A percentile compares a stretch with the other conserved stretches of the same genome.
phyloP scores from a whole-genome alignment of 1,284 basidiomycete species.

The Austroboletus olivaceoglutinosus region DNA sequence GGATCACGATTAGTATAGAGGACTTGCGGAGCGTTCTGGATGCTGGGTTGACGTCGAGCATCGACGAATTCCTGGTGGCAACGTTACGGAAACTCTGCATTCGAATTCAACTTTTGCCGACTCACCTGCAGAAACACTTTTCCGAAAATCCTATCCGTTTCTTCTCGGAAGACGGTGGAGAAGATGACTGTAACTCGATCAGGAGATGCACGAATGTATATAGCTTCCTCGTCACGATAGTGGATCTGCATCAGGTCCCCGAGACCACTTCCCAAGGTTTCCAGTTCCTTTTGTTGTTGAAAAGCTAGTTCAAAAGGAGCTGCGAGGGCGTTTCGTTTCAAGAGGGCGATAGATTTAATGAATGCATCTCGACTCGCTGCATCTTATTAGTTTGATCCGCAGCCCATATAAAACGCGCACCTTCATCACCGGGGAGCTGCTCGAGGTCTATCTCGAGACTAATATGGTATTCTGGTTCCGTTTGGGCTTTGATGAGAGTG shows the following conservation, averaged over 20 bases:
- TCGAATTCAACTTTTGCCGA: slow-evolving; percentile 1
- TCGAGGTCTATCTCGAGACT: slow-evolving; percentile 88
- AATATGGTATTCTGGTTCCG: slow-evolving; percentile 88
- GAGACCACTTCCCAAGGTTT: slow-evolving; percentile 60
- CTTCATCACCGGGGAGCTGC: slow-evolving; percentile 72
- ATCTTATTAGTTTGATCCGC: slow-evolving; percentile 2
- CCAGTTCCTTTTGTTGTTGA: slow-evolving; percentile 81
- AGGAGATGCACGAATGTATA: slow-evolving; percentile 89
- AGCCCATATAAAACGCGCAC: slow-evolving; percentile 48
- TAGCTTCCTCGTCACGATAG: slow-evolving; percentile 96
- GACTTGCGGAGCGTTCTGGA: slow-evolving; percentile 98
- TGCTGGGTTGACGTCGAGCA: slow-evolving; percentile 86
- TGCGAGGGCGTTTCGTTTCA: slow-evolving; percentile 94
- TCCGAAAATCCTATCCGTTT: slow-evolving; percentile 96
- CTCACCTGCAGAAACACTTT: slow-evolving; percentile 94
- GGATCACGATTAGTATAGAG: slow-evolving; percentile 96
- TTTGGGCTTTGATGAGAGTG: slow-evolving; percentile 55
- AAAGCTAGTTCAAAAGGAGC: slow-evolving; percentile 95
- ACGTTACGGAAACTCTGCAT: slow-evolving; percentile 1
- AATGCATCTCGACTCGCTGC: slow-evolving; percentile 78
- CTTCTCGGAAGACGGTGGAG: slow-evolving; percentile 95
- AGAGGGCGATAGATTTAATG: slow-evolving; percentile 78
- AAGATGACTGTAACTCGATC: slow-evolving; percentile 99
- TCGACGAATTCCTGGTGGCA: slow-evolving; percentile 91
- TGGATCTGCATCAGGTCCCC: slow-evolving; percentile 91